Base-by-base conservation (phyloP, 306 rosid genomes). In the Vachellia pachyceras region DNA sequence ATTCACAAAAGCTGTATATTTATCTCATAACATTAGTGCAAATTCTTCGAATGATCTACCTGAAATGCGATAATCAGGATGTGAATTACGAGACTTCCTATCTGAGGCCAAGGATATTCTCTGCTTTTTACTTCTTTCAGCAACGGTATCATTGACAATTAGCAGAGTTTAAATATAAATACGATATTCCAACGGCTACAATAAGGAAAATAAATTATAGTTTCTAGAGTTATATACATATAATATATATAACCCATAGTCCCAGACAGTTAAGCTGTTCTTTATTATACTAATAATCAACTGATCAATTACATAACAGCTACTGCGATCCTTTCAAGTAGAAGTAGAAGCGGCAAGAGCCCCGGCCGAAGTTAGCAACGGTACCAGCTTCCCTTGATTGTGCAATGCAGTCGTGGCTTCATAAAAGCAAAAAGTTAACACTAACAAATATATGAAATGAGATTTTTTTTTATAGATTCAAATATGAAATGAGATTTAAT, bases 291-390 rank as follows among this genome's bases (percentile, higher is more conserved):
- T n/a, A n/a, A n/a, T 70, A 78, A 2, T 46, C 55, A 73, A 81
- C 60, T 57, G 54, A 2, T 37, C 55, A 63, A 78, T 57, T 52
- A 7, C 37, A 60, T 75, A 46, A 23, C 49, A 35, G 80, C 73
- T 73, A 18, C 37, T 7, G 3, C 18, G 69, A 36, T 72, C 73
- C 68, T 76, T 68, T 76, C 81, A 88, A 22, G 90, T 77, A 77
- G 93, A 17, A 36, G 87, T 36, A n/a, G 86, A 71, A 80, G 81
- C 41, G 10, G 73, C 14, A 39, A 68, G 14, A 46, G 90, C 97
- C 82, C 94, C 97, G 25, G 92, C 96, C 63, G 89, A 80, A 22
- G 90, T 80, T 75, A 95, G 83, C 66, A 93, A 83, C 71, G 98
- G 86, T 10, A 91, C 73, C 88, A 95, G 85, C 84, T 92, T 87